Percentiles rank a stretch among this genome's conserved stretches.
Conservation (phyloP, 768 basidiomycete genomes). For the Boletus reticuloceps region DNA sequence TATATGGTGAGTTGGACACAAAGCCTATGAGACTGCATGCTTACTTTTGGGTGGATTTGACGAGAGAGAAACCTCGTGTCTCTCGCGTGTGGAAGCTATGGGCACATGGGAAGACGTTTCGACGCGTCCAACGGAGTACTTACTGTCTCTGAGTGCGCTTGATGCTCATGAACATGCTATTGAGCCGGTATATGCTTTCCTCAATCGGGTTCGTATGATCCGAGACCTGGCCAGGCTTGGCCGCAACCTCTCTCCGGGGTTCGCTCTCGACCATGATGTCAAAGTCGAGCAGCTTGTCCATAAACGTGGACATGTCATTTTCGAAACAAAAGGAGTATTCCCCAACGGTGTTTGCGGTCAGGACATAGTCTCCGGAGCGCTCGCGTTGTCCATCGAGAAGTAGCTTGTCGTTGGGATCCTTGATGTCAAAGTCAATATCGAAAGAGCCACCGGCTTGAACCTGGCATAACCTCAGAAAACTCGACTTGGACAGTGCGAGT, state of each 20-base stretch:
- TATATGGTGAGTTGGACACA: not conserved
- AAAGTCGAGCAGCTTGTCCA: conserved; percentile 92
- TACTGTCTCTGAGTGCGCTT: conserved; percentile 94
- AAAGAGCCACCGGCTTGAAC: conserved; percentile 97
- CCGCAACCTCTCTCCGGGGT: conserved; percentile 85
- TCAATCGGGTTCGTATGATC: conserved; percentile 94
- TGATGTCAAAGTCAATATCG: conserved; percentile 92
- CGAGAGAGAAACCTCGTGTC: conserved; percentile 89
- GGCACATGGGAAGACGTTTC: conserved; percentile 1
- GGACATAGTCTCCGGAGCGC: conserved; percentile 94
- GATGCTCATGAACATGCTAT: conserved; percentile 82
- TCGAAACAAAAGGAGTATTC: conserved; percentile 97
- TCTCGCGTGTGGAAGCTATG: conserved; percentile 90
- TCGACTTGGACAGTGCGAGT: not conserved
- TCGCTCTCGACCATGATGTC: conserved; percentile 99
- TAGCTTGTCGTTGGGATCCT: conserved; percentile 85
- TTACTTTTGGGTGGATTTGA: conserved; percentile 86
- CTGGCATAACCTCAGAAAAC: conserved; percentile 34
- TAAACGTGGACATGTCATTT: conserved; percentile 94
- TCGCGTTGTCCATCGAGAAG: conserved; percentile 86
- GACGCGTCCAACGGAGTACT: conserved; percentile 30
- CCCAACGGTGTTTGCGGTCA: conserved; percentile 89
- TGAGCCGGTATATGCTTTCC: conserved; percentile 92
- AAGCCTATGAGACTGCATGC: conserved; percentile 4
- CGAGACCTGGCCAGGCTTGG: conserved; percentile 81